phyloP scores from a whole-genome alignment of 1,284 basidiomycete genomes.

The Papiliotrema nemorosa region DNA sequence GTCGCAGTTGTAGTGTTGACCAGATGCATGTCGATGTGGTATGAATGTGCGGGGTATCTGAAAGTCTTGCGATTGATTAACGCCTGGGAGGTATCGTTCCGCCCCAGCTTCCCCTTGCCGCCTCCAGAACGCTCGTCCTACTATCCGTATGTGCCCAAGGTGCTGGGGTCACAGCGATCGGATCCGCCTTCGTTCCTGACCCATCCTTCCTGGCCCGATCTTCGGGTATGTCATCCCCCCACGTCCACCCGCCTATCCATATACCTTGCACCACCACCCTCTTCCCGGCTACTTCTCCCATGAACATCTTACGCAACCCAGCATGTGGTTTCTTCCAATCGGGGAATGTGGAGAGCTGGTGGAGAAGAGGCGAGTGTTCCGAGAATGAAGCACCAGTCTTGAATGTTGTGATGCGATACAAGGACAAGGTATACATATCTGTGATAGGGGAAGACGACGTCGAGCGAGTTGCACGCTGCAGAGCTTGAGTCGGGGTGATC shows the following conservation, averaged over 20 bases:
- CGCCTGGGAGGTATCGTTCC: neutral
- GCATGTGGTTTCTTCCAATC: conserved; percentile 85
- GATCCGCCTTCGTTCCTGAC: neutral
- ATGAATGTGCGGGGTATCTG: neutral
- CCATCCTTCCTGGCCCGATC: neutral
- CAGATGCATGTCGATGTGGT: neutral
- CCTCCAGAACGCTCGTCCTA: neutral
- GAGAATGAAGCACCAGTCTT: conserved; percentile 78
- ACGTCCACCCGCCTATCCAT: conserved; percentile 66
- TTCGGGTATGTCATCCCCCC: conserved; percentile 26
- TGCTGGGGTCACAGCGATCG: neutral
- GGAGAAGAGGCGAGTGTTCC: conserved; percentile 86
- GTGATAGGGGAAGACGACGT: conserved; percentile 49
- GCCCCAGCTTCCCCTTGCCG: neutral
- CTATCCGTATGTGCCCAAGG: neutral
- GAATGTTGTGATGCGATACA: conserved; percentile 73
- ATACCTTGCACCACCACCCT: conserved; percentile 96
- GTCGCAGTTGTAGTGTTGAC: no score
- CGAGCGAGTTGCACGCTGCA: conserved; percentile 19
- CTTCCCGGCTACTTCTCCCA: conserved; percentile 91
- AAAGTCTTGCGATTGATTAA: neutral
- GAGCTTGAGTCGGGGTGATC: conserved; percentile 25
- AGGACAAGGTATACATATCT: conserved; percentile 77
- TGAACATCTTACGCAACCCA: conserved; percentile 94
- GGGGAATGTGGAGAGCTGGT: conserved; percentile 79